Percentiles rank a stretch among this genome's conserved stretches.
Conservation (phyloP, 2,329 filamentous ascomycete species). For the Aspergillus costaricaensis region DNA sequence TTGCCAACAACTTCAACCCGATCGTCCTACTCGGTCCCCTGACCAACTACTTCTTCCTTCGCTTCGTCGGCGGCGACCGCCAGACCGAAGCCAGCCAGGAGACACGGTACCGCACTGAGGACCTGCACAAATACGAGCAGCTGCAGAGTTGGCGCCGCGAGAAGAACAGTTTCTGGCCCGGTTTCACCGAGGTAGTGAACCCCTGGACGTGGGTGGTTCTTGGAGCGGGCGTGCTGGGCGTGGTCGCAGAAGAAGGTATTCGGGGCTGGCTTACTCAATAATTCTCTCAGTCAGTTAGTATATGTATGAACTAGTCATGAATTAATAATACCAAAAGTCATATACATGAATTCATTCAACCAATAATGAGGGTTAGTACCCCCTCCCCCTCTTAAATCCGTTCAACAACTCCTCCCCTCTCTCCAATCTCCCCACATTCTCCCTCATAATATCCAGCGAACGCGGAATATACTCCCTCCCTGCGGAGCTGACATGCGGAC, state of each 20-base stretch:
- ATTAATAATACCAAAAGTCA: background rate
- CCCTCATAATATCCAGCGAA: constrained; percentile 58
- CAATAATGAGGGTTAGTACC: constrained; percentile 52
- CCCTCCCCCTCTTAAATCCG: constrained; percentile 60
- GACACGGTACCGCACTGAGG: constrained; percentile 54
- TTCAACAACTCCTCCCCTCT: constrained; percentile 62
- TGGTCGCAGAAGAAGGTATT: constrained; percentile 47
- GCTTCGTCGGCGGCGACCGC: constrained; percentile 59
- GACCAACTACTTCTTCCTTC: constrained; percentile 61
- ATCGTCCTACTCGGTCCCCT: constrained; percentile 58
- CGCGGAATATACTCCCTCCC: constrained; percentile 59
- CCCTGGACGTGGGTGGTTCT: constrained; percentile 59
- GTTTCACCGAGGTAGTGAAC: constrained; percentile 52
- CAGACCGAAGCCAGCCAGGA: constrained; percentile 57
- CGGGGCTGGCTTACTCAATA: constrained; percentile 13
- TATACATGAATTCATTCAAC: background rate
- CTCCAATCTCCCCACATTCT: constrained; percentile 57
- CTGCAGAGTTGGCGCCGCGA: constrained; percentile 54
- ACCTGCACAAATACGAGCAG: constrained; percentile 55
- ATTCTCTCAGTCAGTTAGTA: background rate
- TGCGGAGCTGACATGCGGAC: constrained; percentile 64
- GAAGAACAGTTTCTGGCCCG: constrained; percentile 65
- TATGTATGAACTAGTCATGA: too few species aligned
- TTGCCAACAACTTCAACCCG: constrained; percentile 57
- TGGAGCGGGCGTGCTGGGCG: constrained; percentile 53